phyloP scores from a whole-genome alignment of 345 rosid genomes.

The Eucalyptus marginata region DNA sequence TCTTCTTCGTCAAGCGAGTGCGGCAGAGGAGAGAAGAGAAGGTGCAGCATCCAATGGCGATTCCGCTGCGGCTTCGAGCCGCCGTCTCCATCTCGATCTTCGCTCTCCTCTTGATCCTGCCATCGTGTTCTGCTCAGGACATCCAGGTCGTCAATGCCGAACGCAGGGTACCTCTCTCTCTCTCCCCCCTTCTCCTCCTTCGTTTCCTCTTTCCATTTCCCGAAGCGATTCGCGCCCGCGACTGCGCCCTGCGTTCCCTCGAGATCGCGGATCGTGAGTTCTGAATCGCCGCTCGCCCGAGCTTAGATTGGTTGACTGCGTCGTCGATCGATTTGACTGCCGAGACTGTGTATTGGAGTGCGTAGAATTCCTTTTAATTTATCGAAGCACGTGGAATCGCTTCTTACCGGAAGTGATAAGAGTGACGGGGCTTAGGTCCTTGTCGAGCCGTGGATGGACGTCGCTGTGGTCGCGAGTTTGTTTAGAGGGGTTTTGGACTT shows the following conservation, averaged over 20 bases:
- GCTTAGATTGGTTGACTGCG: not conserved
- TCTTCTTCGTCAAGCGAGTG: not conserved
- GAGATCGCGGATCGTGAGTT: not conserved
- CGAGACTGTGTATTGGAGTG: not conserved
- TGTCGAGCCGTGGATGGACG: not conserved
- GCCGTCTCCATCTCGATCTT: constrained; percentile 18
- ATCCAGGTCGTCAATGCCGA: constrained; percentile 79
- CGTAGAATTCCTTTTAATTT: not conserved
- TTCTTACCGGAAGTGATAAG: not conserved
- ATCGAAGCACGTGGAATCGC: not conserved
- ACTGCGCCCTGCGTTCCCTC: not conserved
- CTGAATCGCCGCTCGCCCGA: not conserved
- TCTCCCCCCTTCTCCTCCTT: not conserved
- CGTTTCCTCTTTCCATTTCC: not conserved
- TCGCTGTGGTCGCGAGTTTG: not conserved
- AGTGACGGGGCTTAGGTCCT: not conserved
- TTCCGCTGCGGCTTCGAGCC: constrained; percentile 11
- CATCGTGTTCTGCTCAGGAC: constrained; percentile 27
- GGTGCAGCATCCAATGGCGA: constrained; percentile 23
- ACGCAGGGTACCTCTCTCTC: constrained; percentile 50
- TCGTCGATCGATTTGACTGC: not conserved
- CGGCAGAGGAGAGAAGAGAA: not conserved
- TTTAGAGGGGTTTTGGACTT: not conserved
- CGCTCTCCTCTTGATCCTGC: constrained; percentile 13
- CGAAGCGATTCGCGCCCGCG: not conserved